Evolutionary conservation across 345 rosid species (phyloP).

Genomic region (Erysimum cheiranthoides): DNA sequence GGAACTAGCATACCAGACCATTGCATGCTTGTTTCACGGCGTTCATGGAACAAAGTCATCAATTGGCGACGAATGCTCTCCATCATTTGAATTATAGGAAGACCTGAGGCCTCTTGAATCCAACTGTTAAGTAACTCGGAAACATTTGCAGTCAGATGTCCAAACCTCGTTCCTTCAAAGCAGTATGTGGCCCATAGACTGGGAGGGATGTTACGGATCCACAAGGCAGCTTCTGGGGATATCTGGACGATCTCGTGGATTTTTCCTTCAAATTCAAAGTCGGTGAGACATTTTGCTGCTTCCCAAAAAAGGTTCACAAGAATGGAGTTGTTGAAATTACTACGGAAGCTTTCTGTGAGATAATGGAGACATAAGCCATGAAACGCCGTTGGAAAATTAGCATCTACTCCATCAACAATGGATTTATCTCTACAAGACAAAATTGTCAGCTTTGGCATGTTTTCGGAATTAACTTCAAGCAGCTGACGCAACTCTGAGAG

Average conservation of each 20-base stretch:
- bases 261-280: slow-evolving; percentile 73
- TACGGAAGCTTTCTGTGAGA: slow-evolving; percentile 75
- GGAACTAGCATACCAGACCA: slow-evolving; percentile 90
- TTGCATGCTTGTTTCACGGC: slow-evolving; percentile 83
- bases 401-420: slow-evolving; percentile 82
- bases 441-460: slow-evolving; percentile 95
- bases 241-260: slow-evolving; percentile 75
- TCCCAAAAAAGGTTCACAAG: slow-evolving; percentile 91
- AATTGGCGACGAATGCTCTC: slow-evolving; percentile 88
- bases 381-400: slow-evolving; percentile 90
- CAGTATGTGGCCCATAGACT: slow-evolving; percentile 85
- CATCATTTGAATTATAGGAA: slow-evolving; percentile 95
- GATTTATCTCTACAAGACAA: slow-evolving; percentile 77
- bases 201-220: slow-evolving; percentile 82
- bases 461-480: slow-evolving; percentile 82
- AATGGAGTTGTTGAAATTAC: slow-evolving; percentile 75
- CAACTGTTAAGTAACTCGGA: slow-evolving; percentile 77
- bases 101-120: slow-evolving; percentile 85
- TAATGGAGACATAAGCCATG: slow-evolving; percentile 94
- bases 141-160: slow-evolving; percentile 84
- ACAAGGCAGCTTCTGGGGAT: slow-evolving; percentile 83
- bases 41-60: slow-evolving; percentile 88
- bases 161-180: slow-evolving; percentile 87
- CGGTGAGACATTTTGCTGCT: slow-evolving; percentile 85
- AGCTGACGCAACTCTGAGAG: slow-evolving; percentile 85